Percentiles rank a stretch among this genome's conserved stretches.
Evolutionary conservation across 306 rosid genomes (phyloP).

Genomic region (Pueraria montana): DNA sequence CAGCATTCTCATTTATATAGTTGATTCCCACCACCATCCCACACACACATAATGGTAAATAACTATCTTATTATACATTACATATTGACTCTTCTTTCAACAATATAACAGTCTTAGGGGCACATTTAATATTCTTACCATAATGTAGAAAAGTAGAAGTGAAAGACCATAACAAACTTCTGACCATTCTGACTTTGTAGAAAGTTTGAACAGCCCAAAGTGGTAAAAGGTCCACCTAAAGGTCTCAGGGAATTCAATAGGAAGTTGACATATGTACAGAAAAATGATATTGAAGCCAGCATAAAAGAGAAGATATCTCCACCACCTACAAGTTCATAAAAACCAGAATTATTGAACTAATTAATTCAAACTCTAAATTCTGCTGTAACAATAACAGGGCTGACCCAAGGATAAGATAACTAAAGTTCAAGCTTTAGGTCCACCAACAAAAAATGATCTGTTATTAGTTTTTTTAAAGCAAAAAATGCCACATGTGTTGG

Average conservation of each 20-base stretch:
- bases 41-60: background rate
- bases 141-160: slow-evolving; percentile 75
- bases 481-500: too few relatives aligned
- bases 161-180: slow-evolving; percentile 78
- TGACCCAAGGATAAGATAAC: too few relatives aligned
- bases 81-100: background rate
- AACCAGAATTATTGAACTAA: slow-evolving; percentile 26
- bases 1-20: background rate
- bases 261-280: slow-evolving; percentile 86
- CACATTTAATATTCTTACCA: slow-evolving; percentile 64
- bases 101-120: slow-evolving; percentile 14
- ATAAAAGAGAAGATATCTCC: slow-evolving; percentile 79
- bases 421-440: too few relatives aligned
- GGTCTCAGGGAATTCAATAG: slow-evolving; percentile 65
- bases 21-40: background rate
- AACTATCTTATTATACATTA: background rate
- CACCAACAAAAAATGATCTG: too few relatives aligned
- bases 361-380: slow-evolving; percentile 19
- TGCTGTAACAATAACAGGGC: background rate
- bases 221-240: slow-evolving; percentile 67
- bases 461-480: too few relatives aligned
- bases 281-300: slow-evolving; percentile 84
- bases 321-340: slow-evolving; percentile 82
- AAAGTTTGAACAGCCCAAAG: slow-evolving; percentile 81
- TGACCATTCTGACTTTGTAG: slow-evolving; percentile 71